phyloP scores from a whole-genome alignment of 371 early-diverging fungal species.

The Coemansia sp. region DNA sequence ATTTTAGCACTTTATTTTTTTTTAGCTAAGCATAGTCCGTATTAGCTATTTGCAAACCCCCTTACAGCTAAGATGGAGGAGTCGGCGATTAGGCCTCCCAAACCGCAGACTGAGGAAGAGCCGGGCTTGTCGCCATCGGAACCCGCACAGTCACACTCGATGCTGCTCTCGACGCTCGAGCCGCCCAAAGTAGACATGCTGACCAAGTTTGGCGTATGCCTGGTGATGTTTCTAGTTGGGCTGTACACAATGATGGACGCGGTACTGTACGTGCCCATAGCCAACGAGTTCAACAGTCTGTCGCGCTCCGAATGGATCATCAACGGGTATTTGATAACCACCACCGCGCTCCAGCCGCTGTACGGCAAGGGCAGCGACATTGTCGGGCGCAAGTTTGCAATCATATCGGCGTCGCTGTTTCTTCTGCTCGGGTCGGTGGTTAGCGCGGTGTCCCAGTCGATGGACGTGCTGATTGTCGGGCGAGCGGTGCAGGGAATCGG shows the following conservation, averaged over 20 bases:
- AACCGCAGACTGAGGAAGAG: too few relatives aligned
- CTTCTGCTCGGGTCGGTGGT: conserved; percentile 56
- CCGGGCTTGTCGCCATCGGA: too few relatives aligned
- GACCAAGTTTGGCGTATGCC: conserved; percentile 23
- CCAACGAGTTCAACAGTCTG: conserved; percentile 65
- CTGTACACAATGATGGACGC: conserved; percentile 76
- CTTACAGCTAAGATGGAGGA: too few relatives aligned
- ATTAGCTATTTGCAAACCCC: too few relatives aligned
- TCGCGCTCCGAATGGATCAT: conserved; percentile 67
- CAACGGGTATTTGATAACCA: conserved; percentile 71
- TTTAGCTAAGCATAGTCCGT: not conserved
- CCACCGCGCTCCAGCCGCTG: conserved; percentile 73
- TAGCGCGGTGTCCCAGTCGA: conserved; percentile 56
- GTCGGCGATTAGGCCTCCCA: too few relatives aligned
- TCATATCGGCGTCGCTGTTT: conserved; percentile 51
- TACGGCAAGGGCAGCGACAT: conserved; percentile 67
- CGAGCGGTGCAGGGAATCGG: conserved; percentile 79
- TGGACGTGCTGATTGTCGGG: conserved; percentile 68
- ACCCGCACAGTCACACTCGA: too few relatives aligned
- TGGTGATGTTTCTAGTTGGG: conserved; percentile 60
- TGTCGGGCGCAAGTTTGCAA: conserved; percentile 64
- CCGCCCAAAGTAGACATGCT: conserved; percentile 20
- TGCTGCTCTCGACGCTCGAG: too few relatives aligned
- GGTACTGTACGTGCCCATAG: conserved; percentile 65
- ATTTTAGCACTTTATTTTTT: not conserved